Evolutionary conservation across 1,284 basidiomycete genomes (phyloP), one percentile per base, ranked within the genome.

Genomic region (Ceratobasidium sp.): DNA sequence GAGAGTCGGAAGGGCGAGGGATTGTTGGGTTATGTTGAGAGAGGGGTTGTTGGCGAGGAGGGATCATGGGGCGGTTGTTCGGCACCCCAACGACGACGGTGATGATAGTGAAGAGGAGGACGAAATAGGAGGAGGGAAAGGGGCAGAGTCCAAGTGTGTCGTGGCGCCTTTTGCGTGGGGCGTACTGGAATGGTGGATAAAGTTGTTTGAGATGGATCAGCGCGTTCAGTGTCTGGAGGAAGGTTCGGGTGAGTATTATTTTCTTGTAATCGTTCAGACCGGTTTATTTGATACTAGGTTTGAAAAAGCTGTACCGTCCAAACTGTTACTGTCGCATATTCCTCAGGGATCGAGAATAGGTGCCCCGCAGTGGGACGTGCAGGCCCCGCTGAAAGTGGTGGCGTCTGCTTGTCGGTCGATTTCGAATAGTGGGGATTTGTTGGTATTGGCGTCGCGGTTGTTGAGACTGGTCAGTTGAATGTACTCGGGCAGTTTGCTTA

Each of bases 321-420:
- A 42, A 73, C 70, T 73, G 6, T 39, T 73, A 39, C 42, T 73
- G 53, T 49, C 70, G 12, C 70, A 73, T 40, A 73, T 73, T 26
- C 70, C 70, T 12, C 28, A 26, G 13, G 53, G 33, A 42, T 58
- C 53, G 9, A n/a, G 69, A 42, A 6, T 56, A 18, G 70, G 70
- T 28, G 58, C 70, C 5, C 70, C 70, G 40, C 70, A 73, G 40
- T 60, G 56, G 39, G 70, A 73, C 42, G 46, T 73, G 12, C 40
- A 73, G 46, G 46, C 20, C 6, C 53, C 56, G 23, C 9, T 73
- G 28, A 55, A 55, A 6, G 53, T 71, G 4, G 53, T 58, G 12
- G 15, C 55, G 18, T 71, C 49, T n/a, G 51, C 69, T 7, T 49
- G 39, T 9, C 51, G 28, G 33, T 40, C 40, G 55, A 6, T 13